A percentile compares a stretch with the other conserved stretches of the same genome.
Conservation (phyloP, 306 rosid genomes). For the Gleditsia sinensis region DNA sequence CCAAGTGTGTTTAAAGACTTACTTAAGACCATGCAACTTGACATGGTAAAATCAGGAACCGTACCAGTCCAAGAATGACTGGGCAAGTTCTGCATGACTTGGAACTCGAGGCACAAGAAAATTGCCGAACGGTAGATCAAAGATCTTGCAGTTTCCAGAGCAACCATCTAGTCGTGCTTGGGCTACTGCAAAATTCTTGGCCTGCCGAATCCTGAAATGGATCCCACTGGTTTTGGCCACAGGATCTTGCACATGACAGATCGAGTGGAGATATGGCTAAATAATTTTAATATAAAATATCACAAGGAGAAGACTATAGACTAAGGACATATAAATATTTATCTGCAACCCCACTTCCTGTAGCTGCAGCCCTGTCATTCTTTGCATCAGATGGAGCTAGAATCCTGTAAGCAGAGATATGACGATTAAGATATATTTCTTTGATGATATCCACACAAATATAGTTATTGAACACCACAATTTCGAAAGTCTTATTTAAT, state of each 20-base stretch:
- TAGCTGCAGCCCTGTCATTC: constrained; percentile 15
- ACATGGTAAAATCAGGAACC: too few relatives aligned
- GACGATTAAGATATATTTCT: not conserved
- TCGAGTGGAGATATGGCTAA: not conserved
- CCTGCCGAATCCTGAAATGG: constrained; percentile 48
- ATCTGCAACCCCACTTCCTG: constrained; percentile 8
- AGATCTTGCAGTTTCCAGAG: constrained; percentile 54
- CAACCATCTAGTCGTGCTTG: constrained; percentile 65
- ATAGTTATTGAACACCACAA: not conserved
- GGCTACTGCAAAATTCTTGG: constrained; percentile 49
- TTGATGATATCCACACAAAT: not conserved
- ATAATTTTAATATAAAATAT: not conserved
- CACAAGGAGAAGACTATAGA: not conserved
- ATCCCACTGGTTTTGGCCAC: constrained; percentile 26
- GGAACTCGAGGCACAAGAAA: constrained; percentile 62
- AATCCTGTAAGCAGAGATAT: not conserved
- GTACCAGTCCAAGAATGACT: too few relatives aligned
- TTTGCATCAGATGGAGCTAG: constrained; percentile 25
- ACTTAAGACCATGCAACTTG: too few relatives aligned
- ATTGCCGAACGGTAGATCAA: constrained; percentile 63
- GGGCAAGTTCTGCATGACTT: constrained; percentile 44
- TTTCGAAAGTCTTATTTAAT: not conserved
- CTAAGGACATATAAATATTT: not conserved
- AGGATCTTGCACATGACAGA: constrained; percentile 33
- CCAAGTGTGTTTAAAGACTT: not conserved